phyloP scores from a whole-genome alignment of 345 rosid species.

The Litchi chinensis region DNA sequence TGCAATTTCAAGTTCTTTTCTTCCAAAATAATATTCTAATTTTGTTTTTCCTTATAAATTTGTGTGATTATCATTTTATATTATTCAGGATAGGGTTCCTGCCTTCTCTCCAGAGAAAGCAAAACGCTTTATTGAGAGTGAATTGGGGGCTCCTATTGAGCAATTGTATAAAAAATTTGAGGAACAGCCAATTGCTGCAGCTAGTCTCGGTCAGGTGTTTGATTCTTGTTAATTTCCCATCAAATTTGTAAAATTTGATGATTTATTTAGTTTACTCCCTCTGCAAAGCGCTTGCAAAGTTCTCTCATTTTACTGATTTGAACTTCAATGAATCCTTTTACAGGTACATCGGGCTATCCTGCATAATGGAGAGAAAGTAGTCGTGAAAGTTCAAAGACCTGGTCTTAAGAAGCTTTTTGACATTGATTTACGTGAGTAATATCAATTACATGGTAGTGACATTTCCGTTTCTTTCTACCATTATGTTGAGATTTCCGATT shows the following conservation, averaged over 20 bases:
- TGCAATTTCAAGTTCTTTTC: neutral
- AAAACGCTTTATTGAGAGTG: slow-evolving; percentile 63
- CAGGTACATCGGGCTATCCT: slow-evolving; percentile 93
- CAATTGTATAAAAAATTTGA: slow-evolving; percentile 77
- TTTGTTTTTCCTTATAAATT: slow-evolving; percentile 7
- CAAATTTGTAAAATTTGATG: neutral
- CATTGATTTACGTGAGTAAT: slow-evolving; percentile 78
- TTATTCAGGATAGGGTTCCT: slow-evolving; percentile 85
- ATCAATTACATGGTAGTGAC: too few relatives aligned
- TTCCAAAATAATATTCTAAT: neutral
- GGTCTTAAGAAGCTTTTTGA: slow-evolving; percentile 93
- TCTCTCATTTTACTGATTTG: slow-evolving; percentile 25
- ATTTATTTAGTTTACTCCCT: neutral
- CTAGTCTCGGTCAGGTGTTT: slow-evolving; percentile 99
- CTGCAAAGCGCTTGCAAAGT: neutral
- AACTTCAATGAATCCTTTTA: slow-evolving; percentile 26
- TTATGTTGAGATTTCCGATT: neutral
- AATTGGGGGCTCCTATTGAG: slow-evolving; percentile 77
- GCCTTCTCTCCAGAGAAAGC: slow-evolving; percentile 92
- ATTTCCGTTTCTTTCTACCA: too few relatives aligned
- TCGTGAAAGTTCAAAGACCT: slow-evolving; percentile 92
- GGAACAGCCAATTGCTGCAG: slow-evolving; percentile 95
- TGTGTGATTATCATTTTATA: neutral
- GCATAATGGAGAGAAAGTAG: slow-evolving; percentile 90
- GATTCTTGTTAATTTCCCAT: slow-evolving; percentile 26